Evolutionary conservation across 257 asterid species (phyloP).

Genomic region (Schizonepeta tenuifolia): DNA sequence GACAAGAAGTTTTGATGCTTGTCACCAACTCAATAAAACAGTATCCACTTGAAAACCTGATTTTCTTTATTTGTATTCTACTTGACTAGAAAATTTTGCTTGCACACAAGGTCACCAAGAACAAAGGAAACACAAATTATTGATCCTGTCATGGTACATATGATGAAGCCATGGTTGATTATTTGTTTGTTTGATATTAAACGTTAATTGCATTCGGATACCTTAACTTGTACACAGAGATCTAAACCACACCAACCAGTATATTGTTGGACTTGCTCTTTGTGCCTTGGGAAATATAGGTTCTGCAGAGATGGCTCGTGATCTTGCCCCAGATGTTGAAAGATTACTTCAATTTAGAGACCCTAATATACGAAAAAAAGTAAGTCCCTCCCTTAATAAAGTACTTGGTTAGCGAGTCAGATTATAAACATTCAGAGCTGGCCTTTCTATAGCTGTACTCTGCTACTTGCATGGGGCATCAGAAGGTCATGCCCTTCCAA

Average conservation of each 20-base stretch:
- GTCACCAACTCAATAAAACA: constrained; percentile 96
- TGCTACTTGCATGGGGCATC: neutral
- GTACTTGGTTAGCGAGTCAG: constrained; percentile 7
- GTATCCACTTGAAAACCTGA: constrained; percentile 48
- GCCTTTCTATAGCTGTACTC: neutral
- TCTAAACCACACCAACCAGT: constrained; percentile 92
- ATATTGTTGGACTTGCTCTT: constrained; percentile 96
- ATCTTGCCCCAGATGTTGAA: constrained; percentile 97
- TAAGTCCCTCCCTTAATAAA: constrained; percentile 36
- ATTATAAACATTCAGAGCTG: neutral
- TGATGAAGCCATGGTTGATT: constrained; percentile 29
- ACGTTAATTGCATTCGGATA: constrained; percentile 27
- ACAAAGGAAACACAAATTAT: constrained; percentile 19
- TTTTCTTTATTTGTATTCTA: constrained; percentile 14
- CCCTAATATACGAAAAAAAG: constrained; percentile 93
- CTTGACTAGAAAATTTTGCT: constrained; percentile 7
- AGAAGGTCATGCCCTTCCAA: neutral
- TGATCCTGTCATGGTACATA: constrained; percentile 16
- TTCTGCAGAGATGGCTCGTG: constrained; percentile 99
- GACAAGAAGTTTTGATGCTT: constrained; percentile 96
- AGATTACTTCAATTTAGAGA: constrained; percentile 87
- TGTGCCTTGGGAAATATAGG: constrained; percentile 92
- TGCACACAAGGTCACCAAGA: constrained; percentile 3
- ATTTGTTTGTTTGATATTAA: constrained; percentile 21
- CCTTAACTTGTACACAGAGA: constrained; percentile 74